Evolutionary conservation across 139 green algal genomes (phyloP), one percentile per base, ranked within the genome.

Genomic region (Ulvella scutata): DNA sequence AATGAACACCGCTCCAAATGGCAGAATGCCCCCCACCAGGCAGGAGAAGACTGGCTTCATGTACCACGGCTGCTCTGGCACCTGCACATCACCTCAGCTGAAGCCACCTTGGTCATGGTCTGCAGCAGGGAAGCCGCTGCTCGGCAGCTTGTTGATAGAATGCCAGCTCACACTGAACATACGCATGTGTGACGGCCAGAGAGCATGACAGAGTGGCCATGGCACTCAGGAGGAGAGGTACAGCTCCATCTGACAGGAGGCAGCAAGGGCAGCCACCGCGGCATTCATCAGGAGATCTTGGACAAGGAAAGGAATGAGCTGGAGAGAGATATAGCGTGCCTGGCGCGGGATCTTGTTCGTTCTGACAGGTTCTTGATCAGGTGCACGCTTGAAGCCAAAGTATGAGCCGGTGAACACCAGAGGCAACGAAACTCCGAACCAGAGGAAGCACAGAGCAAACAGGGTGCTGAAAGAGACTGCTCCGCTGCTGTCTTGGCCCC

Each of bases 1-100:
- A 72, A 99, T 99, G 89, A 99, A 99, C 17, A 99, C 94, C 2
- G 95, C 95, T 38, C 95, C 95, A 81, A 99, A 99, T 2, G 95
- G 95, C 79, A 99, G 87, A 74, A 99, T 92, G 72, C 95, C 95
- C 21, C 92, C 95, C 67, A 98, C 87, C 4, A 98, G 76, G 51
- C 96, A 87, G 33, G 86, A 92, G 79, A 98, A 94, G 59, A 91
- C 43, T 0, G 90, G 88, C 77, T 93, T 83, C 94, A 98, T 97
- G 86, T 98, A 98, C 91, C 89, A 97, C 3, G 93, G 90, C 87
- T 98, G 94, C 77, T 96, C 88, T 0, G 95, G 95, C 38, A 99
- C 91, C 86, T 99, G 95, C 51, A 67, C 17, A 23, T 29, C 6
- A 29, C n/a, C n/a, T n/a, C n/a, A n/a, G n/a, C n/a, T n/a, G n/a